These are phyloP conservation scores for Neolentinus lepideus DNA, from an alignment of 1,284 basidiomycete species.

Conservation along the genomic window DNA sequence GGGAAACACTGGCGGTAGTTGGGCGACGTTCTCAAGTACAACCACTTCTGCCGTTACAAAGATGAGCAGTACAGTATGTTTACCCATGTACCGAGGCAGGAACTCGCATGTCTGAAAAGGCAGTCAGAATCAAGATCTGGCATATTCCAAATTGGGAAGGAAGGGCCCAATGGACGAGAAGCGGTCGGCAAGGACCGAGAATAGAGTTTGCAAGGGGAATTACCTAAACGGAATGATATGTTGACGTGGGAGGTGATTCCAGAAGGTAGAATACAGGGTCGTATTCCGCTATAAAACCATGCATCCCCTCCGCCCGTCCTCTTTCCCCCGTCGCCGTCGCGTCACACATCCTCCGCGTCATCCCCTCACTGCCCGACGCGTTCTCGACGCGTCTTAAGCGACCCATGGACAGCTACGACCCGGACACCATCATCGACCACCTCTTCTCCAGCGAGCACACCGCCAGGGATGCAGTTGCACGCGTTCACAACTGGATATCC, in stretches of 20 bases:
- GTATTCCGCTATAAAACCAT: neutral
- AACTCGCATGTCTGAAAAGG: no score
- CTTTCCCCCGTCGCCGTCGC: neutral
- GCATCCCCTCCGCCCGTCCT: neutral
- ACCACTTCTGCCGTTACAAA: no score
- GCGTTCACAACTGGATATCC: constrained; percentile 1
- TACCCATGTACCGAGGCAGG: neutral
- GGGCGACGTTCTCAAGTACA: neutral
- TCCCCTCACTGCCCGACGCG: neutral
- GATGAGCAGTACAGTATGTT: no score
- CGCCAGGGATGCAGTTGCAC: neutral
- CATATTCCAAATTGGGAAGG: neutral
- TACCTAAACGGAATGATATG: neutral
- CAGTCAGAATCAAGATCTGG: neutral
- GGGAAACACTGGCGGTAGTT: no score
- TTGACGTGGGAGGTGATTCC: neutral
- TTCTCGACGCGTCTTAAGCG: neutral
- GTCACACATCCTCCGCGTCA: neutral
- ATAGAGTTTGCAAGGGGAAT: neutral
- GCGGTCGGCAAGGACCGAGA: neutral
- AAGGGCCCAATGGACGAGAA: neutral
- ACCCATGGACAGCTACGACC: neutral
- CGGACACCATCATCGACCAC: neutral
- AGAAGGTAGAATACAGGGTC: neutral
- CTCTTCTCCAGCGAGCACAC: constrained; percentile 1